Base-by-base conservation (phyloP, 495 filamentous ascomycete genomes). In the Halenospora varia region DNA sequence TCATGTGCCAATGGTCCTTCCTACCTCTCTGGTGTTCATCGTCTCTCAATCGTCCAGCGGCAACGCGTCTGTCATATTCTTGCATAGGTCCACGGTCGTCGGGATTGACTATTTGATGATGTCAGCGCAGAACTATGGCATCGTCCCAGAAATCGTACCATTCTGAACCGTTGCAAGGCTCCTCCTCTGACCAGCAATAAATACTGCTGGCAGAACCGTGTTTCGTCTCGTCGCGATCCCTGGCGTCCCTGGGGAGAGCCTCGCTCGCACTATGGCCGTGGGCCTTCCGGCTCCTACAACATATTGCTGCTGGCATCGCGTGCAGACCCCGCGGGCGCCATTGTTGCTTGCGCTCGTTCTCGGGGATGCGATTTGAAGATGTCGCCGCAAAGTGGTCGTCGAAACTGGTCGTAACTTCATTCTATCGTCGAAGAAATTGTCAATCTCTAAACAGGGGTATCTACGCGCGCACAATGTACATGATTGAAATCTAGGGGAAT, bases 11-110 rank as follows among this genome's bases (percentile, higher is more conserved):
- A 47, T 13, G 44, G 18, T 10, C 47, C 10, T 25, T 20, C 26
- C 60, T 35, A 90, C 89, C 89, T 77, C 95, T 76, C 68, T 98
- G 94, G 65, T 97, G 90, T 48, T 89, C 81, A 66, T 98, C 94
- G 70, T 97, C 89, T 52, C 86, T 78, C 49, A 98, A 69, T 56
- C 82, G 70, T 15, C 89, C 89, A 48, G 75, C 70, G 41, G 79
- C 73, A 13, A 98, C 91, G 44, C 93, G 82, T 25, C 75, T 72
- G 63, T 97, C 87, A 68, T 98, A 98, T 70, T 97, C 94, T 47
- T 82, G 78, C 62, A 97, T 72, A 1, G 94, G 94, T 1, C 93
- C 93, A 46, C 51, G 44, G 45, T 62, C 62, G 46, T 67, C 61
- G 15, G 44, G 56, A 40, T 67, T 67, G 11, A 60, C 65, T 67